Conservation (phyloP, 495 filamentous ascomycete genomes). For the Xylaria acuta region DNA sequence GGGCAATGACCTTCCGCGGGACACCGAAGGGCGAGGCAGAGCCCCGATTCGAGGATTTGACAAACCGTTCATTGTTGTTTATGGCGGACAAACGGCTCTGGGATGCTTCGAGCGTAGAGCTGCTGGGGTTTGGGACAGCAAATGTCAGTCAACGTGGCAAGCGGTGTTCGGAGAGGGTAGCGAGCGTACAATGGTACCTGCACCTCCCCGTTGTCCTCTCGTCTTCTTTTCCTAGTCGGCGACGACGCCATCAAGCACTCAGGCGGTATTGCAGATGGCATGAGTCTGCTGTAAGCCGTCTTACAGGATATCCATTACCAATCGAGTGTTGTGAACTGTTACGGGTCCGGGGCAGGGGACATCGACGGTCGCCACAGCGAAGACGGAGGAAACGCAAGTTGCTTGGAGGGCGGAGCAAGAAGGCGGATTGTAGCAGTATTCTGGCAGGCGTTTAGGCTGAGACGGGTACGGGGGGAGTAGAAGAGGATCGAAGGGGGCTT, state of each 20-base stretch:
- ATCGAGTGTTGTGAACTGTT: not conserved
- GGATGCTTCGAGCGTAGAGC: constrained; percentile 29
- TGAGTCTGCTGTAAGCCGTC: constrained; percentile 25
- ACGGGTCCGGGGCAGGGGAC: not conserved
- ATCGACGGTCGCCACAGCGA: not conserved
- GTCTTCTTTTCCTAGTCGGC: constrained; percentile 49
- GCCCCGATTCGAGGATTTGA: constrained; percentile 27
- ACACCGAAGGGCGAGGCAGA: constrained; percentile 27
- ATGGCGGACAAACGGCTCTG: constrained; percentile 34
- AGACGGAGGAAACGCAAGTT: not conserved
- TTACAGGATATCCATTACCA: constrained; percentile 1
- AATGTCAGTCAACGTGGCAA: constrained; percentile 26
- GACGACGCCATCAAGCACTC: constrained; percentile 33
- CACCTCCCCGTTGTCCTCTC: constrained; percentile 42
- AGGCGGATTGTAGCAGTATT: not conserved
- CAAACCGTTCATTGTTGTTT: constrained; percentile 33
- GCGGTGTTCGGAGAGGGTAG: constrained; percentile 12
- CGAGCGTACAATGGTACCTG: constrained; percentile 44
- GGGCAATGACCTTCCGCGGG: constrained; percentile 41
- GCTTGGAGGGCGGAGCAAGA: not conserved
- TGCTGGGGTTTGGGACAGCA: constrained; percentile 27
- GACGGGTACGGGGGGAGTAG: not conserved
- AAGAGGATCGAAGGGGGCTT: not conserved
- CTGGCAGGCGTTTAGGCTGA: not conserved
- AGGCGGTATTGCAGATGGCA: constrained; percentile 36